Evolutionary conservation across 2,329 filamentous ascomycete species (phyloP), one percentile per base, ranked within the genome.

Genomic region (Sclerotiophoma versabilis): DNA sequence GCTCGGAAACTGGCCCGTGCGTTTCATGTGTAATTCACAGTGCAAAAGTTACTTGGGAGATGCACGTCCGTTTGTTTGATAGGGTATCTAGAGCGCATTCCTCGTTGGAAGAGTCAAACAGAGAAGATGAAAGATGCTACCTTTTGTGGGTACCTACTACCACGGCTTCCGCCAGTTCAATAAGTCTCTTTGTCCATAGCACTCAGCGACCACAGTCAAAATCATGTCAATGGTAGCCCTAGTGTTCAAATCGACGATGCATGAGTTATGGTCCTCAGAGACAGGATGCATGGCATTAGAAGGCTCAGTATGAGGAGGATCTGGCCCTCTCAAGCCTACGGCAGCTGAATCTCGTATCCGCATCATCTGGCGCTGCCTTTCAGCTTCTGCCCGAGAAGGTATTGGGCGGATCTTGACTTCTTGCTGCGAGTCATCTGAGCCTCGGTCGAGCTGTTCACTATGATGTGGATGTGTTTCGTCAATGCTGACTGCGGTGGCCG

Each of bases 201-300:
- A 86, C 76, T 96, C 92, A 65, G 92, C 93, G 41, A 90, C 88
- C 29, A 97, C 83, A 0, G 91, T 95, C 63, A 97, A 80, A 47
- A 97, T 91, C 91, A 96, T 96, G 76, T 96, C 93, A 27, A 97
- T 80, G 33, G 92, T 92, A n/a, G 87, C 88, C 23, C 84, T 81
- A 1, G 72, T 77, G 47, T 76, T 76, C 26, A 64, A 57, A 19
- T 68, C 78, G 81, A 81, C 70, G 83, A 85, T 65, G 26, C 44
- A 48, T 33, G 54, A 32, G 25, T 20, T 49, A 23, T 30, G 15
- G 12, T 34, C 47, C 14, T 37, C 46, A n/a, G 17, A 12, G 10
- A 30, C 23, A 30, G 34, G 20, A 22, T 10, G 25, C 2, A 5
- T 17, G 27, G 27, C 17, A 25, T 22, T 8, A 26, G 26, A 20